Conservation (phyloP, 1,284 basidiomycete species). For the Thelephora terrestris region DNA sequence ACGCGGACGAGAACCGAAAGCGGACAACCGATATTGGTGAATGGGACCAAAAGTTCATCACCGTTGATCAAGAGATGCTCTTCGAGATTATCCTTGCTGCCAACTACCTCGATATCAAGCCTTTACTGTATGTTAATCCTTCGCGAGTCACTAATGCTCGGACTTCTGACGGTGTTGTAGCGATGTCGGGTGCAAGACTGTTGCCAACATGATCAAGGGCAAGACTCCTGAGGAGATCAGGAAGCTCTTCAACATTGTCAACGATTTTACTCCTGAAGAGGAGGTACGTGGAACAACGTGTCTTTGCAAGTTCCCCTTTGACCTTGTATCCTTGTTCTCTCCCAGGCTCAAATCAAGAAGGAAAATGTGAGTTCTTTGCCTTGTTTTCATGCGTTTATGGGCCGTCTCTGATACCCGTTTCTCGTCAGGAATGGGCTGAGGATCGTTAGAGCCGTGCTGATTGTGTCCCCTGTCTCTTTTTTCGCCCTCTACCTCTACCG, state of each 20-base stretch:
- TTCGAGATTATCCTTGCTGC: conserved; percentile 99
- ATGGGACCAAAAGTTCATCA: conserved; percentile 99
- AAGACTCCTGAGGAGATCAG: conserved; percentile 96
- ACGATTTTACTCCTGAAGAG: conserved; percentile 99
- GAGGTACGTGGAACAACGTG: conserved; percentile 48
- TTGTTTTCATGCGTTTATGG: conserved; percentile 4
- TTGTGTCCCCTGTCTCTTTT: too few species aligned
- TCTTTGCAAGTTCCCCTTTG: conserved; percentile 4
- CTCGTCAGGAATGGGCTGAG: conserved; percentile 75
- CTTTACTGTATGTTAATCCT: conserved; percentile 72
- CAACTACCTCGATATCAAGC: conserved; percentile 99
- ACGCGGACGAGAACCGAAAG: conserved; percentile 90
- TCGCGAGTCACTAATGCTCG: not conserved
- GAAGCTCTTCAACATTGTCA: conserved; percentile 95
- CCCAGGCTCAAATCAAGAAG: conserved; percentile 95
- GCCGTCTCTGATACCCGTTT: conserved; percentile 4
- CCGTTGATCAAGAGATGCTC: conserved; percentile 93
- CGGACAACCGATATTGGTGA: conserved; percentile 96
- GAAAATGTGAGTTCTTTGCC: conserved; percentile 72
- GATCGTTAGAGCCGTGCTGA: conserved; percentile 46
- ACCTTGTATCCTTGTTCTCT: conserved; percentile 8
- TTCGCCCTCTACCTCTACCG: too few species aligned
- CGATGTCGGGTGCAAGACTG: conserved; percentile 99
- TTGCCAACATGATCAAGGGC: conserved; percentile 99
- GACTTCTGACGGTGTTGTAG: conserved; percentile 29